Evolutionary conservation across 73 alveolate species (phyloP), one percentile per base, ranked within the genome.

Genomic region (Symbiodinium natans): DNA sequence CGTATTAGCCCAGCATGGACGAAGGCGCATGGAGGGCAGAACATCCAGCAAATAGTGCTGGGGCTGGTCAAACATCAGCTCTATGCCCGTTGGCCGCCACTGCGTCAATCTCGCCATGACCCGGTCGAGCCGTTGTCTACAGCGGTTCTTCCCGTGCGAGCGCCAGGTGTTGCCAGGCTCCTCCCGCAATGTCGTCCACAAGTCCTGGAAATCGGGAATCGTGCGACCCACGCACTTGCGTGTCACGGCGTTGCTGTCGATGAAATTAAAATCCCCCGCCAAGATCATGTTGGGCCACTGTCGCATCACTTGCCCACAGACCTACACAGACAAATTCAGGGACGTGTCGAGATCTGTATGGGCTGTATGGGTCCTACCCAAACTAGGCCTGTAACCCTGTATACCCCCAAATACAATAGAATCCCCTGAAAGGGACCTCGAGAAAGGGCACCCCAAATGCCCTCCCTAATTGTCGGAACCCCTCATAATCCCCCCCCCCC

Each of bases 81-180:
- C 82, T 17, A 63, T 29, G 10, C 31, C 82, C 31, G 31, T 34
- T 29, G 82, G 36, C 82, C 25, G 38, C 82, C 82, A 63, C 10
- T 17, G 29, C 29, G 36, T 9, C 19, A 63, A 34, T 34, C 25
- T 63, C 31, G 82, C 36, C 38, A 63, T 23, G 82, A 63, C 82
- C 31, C 82, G 82, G 82, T 63, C 82, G 2, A 63, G 8, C 38
- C 82, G 29, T 31, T 19, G 17, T 34, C 2, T 63, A 17, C 31
- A 9, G 36, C 9, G 38, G 82, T 63, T 63, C 11, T 17, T 23
- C 36, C 82, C 82, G 25, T 63, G 82, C 1, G 82, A 63, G 82
- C 82, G 82, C 38, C 38, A 63, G 19, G 82, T 63, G 36, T 63
- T 63, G 82, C 82, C 82, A 23, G 82, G 82, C 82, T 63, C 82